These are phyloP conservation scores for Trichaptum fuscoviolaceum DNA, from an alignment of 768 basidiomycete genomes.

Conservation along the genomic window DNA sequence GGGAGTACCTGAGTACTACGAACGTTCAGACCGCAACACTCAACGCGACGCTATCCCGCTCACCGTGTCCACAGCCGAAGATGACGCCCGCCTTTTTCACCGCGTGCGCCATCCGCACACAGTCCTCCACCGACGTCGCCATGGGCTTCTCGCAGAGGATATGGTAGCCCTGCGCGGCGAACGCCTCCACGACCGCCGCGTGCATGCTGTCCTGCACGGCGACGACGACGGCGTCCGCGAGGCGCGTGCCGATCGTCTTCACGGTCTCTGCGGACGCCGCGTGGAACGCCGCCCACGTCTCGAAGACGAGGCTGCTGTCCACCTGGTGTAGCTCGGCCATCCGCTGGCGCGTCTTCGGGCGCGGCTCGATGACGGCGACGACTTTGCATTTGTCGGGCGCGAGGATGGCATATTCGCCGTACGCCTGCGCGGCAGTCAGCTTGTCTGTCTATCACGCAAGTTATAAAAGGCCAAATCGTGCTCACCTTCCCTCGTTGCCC, in stretches of 20 bases:
- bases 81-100: conserved; percentile 65
- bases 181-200: conserved; percentile 64
- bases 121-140: conserved; percentile 70
- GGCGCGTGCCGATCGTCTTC: conserved; percentile 55
- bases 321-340: conserved; percentile 56
- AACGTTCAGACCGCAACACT: neutral
- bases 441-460: no score
- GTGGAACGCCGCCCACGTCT: conserved; percentile 65
- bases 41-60: conserved; percentile 13
- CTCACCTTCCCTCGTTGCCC: conserved; percentile 76
- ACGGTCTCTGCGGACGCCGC: conserved; percentile 64
- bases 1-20: conserved; percentile 81
- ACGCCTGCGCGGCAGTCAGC: conserved; percentile 41
- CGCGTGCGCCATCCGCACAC: conserved; percentile 68
- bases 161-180: conserved; percentile 78
- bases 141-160: conserved; percentile 93
- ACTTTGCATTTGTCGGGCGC: conserved; percentile 65
- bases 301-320: conserved; percentile 65
- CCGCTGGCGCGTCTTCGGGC: conserved; percentile 52
- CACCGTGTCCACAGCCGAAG: conserved; percentile 87
- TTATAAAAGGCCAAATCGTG: conserved; percentile 4
- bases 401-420: conserved; percentile 55
- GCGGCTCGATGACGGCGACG: conserved; percentile 83
- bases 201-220: conserved; percentile 82
- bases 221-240: conserved; percentile 80